These are phyloP conservation scores for Mycena chlorophos DNA, from an alignment of 768 basidiomycete species.

Conservation along the genomic window DNA sequence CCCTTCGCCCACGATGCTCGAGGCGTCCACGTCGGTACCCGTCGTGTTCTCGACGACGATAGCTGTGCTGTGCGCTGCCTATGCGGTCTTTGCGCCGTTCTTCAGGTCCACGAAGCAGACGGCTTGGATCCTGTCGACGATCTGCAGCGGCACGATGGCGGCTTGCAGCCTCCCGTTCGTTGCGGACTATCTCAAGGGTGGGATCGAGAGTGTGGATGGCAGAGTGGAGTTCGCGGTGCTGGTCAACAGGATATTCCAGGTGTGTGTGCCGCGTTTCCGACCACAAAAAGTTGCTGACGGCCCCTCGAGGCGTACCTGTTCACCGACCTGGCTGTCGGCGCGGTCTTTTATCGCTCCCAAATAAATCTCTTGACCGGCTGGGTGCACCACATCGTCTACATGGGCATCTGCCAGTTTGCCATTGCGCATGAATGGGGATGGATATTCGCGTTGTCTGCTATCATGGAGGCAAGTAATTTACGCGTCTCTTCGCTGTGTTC, in stretches of 20 bases:
- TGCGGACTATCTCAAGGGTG: slow-evolving; percentile 23
- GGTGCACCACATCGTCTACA: slow-evolving; percentile 47
- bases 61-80: slow-evolving; percentile 11
- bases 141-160: slow-evolving; percentile 40
- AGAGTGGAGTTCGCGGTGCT: background rate
- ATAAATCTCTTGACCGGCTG: slow-evolving; percentile 49
- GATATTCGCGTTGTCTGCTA: slow-evolving; percentile 37
- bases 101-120: slow-evolving; percentile 37
- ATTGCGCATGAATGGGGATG: slow-evolving; percentile 31
- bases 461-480: slow-evolving; percentile 47
- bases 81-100: slow-evolving; percentile 25
- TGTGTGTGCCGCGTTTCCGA: background rate
- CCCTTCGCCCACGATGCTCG: background rate
- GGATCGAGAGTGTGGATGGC: background rate
- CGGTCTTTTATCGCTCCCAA: slow-evolving; percentile 39
- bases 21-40: no score
- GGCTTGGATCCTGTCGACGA: slow-evolving; percentile 43
- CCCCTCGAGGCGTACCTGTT: slow-evolving; percentile 5
- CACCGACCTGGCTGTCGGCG: slow-evolving; percentile 41
- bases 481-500: background rate
- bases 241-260: slow-evolving; percentile 38
- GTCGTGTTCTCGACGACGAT: background rate
- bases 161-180: slow-evolving; percentile 38
- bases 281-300: no score
- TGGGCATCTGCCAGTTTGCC: slow-evolving; percentile 37